phyloP scores from a whole-genome alignment of 2,329 filamentous ascomycete genomes.

The Dendryphion nanum region DNA sequence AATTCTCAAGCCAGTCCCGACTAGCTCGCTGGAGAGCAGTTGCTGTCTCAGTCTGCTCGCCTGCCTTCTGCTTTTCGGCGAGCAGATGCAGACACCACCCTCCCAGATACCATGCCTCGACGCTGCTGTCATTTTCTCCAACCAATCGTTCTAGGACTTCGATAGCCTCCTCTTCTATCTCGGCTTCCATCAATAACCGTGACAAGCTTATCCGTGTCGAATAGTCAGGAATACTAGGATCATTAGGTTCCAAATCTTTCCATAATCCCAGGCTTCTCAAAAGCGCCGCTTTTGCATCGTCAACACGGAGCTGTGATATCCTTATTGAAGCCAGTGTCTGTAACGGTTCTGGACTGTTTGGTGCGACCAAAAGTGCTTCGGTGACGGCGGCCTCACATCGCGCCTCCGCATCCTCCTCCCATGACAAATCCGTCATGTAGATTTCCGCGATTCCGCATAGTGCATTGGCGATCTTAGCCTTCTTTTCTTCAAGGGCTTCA shows the following conservation, averaged over 20 bases:
- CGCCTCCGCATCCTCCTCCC: constrained; percentile 85
- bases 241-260: constrained; percentile 72
- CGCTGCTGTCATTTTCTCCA: constrained; percentile 85
- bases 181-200: constrained; percentile 84
- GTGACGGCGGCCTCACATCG: constrained; percentile 86
- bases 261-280: constrained; percentile 77
- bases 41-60: constrained; percentile 51
- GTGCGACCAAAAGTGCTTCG: constrained; percentile 82
- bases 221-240: constrained; percentile 78
- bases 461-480: constrained; percentile 81
- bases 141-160: constrained; percentile 81
- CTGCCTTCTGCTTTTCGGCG: constrained; percentile 64
- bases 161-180: constrained; percentile 80
- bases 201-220: constrained; percentile 80
- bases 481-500: constrained; percentile 62
- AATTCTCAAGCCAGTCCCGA: constrained; percentile 78
- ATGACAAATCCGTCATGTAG: constrained; percentile 97
- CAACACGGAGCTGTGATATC: constrained; percentile 77
- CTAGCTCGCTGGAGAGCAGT: constrained; percentile 69
- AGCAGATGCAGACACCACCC: constrained; percentile 87
- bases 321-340: constrained; percentile 93
- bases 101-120: constrained; percentile 95
- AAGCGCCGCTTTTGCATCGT: constrained; percentile 79
- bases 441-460: constrained; percentile 93
- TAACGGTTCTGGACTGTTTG: constrained; percentile 80